Percentiles rank a stretch among this genome's conserved stretches.
Conservation (phyloP, 2,329 filamentous ascomycete species). For the Zymoseptoria tritici region DNA sequence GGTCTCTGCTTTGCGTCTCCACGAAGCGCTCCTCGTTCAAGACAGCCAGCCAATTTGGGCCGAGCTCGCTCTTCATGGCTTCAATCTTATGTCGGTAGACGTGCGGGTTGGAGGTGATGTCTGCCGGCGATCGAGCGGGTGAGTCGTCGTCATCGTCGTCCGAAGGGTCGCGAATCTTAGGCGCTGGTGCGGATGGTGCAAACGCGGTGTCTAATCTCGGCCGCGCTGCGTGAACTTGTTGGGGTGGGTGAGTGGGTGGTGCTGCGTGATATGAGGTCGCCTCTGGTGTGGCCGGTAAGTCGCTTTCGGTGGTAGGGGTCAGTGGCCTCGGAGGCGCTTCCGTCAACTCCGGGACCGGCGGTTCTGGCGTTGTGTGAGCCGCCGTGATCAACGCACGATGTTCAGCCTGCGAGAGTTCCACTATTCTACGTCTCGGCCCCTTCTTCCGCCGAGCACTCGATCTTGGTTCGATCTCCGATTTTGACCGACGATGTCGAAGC, state of each 20-base stretch:
- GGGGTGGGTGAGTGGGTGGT: constrained; percentile 13
- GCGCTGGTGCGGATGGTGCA: constrained; percentile 20
- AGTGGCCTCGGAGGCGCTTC: constrained; percentile 23
- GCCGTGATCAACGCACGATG: constrained; percentile 20
- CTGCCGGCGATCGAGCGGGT: constrained; percentile 17
- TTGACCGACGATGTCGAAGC: constrained; percentile 21
- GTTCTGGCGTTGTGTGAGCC: constrained; percentile 7
- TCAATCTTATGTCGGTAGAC: constrained; percentile 80
- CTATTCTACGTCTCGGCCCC: constrained; percentile 48
- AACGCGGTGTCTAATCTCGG: constrained; percentile 26
- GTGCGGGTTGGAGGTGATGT: constrained; percentile 23
- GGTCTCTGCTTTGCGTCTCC: constrained; percentile 11
- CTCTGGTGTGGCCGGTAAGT: constrained; percentile 22
- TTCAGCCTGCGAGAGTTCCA: constrained; percentile 48
- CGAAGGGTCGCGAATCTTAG: constrained; percentile 22
- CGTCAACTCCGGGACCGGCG: constrained; percentile 20
- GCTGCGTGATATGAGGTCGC: constrained; percentile 19
- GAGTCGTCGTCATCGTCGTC: constrained; percentile 19
- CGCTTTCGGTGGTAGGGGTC: constrained; percentile 19
- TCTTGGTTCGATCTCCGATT: constrained; percentile 24
- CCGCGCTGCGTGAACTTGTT: constrained; percentile 11
- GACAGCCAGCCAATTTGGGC: constrained; percentile 78
- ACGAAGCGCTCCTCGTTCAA: constrained; percentile 66
- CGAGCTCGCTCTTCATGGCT: constrained; percentile 74
- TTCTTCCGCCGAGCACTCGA: constrained; percentile 49